Conservation (phyloP, 345 rosid species). For the Salix dunnii region DNA sequence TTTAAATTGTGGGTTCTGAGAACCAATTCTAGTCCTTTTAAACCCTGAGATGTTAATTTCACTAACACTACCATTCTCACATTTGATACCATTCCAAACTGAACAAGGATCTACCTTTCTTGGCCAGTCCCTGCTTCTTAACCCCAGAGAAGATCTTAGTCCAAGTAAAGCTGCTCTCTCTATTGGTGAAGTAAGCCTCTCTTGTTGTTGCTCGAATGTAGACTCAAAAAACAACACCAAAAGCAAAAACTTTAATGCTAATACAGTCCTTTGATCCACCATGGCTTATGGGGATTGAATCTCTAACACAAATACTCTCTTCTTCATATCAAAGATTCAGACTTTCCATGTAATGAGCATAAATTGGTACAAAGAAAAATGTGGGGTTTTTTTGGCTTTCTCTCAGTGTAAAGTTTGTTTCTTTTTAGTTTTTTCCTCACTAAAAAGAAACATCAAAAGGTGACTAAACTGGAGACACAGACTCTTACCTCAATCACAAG, state of each 20-base stretch:
- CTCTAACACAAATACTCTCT: conserved; percentile 10
- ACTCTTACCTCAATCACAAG: conserved; percentile 5
- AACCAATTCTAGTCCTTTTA: conserved; percentile 73
- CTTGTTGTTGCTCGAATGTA: conserved; percentile 52
- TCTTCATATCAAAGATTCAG: conserved; percentile 19
- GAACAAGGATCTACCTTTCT: conserved; percentile 74
- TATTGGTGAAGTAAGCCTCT: conserved; percentile 38
- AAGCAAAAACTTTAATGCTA: conserved; percentile 35
- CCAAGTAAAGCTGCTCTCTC: conserved; percentile 61
- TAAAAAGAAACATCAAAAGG: neutral
- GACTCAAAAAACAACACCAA: conserved; percentile 44
- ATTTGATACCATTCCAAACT: conserved; percentile 64
- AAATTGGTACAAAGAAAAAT: neutral
- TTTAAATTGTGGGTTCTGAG: conserved; percentile 65
- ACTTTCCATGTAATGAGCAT: neutral
- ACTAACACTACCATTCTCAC: conserved; percentile 58
- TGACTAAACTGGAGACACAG: neutral
- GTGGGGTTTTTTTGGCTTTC: neutral
- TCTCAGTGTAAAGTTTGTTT: neutral
- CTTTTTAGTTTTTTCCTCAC: neutral
- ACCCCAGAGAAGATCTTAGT: conserved; percentile 89
- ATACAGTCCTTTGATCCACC: conserved; percentile 51
- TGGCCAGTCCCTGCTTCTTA: conserved; percentile 89
- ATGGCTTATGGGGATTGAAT: conserved; percentile 37
- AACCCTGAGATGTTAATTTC: conserved; percentile 85